phyloP scores from a whole-genome alignment of 495 filamentous ascomycete species.

The Platismatia glauca region DNA sequence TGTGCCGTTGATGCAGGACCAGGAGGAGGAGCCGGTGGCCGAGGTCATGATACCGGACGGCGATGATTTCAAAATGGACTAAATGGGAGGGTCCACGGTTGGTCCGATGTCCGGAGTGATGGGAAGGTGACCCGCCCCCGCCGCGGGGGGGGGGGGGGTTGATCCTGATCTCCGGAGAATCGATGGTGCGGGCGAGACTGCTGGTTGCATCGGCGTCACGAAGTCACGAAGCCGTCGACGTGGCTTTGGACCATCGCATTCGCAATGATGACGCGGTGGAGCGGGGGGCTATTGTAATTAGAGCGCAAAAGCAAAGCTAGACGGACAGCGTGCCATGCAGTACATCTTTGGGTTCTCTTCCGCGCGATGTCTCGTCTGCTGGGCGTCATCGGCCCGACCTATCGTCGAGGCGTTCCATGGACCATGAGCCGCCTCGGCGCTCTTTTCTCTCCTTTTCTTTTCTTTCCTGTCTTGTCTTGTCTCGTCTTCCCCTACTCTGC shows the following conservation, averaged over 20 bases:
- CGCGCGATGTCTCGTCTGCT: neutral
- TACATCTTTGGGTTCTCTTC: neutral
- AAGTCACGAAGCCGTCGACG: neutral
- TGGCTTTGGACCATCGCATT: neutral
- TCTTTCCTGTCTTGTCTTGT: neutral
- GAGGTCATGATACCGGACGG: constrained; percentile 37
- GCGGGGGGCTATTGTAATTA: neutral
- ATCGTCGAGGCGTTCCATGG: too few relatives aligned
- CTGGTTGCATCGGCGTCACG: neutral
- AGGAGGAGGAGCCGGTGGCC: constrained; percentile 39
- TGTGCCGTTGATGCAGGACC: constrained; percentile 30
- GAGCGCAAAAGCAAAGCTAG: constrained; percentile 9
- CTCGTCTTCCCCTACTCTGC: neutral
- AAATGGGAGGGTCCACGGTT: neutral
- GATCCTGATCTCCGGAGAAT: too few relatives aligned
- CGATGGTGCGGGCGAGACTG: neutral
- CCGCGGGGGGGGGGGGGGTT: too few relatives aligned
- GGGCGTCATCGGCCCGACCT: too few relatives aligned
- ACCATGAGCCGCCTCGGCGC: neutral
- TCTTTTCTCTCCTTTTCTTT: neutral
- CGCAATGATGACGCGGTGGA: neutral
- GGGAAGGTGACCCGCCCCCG: too few relatives aligned
- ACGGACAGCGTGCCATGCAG: neutral
- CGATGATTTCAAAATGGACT: constrained; percentile 6
- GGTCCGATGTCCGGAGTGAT: neutral